Percentiles rank a stretch among this genome's conserved stretches.
Conservation (phyloP, 2,329 filamentous ascomycete genomes). For the Sporothrix humicola region DNA sequence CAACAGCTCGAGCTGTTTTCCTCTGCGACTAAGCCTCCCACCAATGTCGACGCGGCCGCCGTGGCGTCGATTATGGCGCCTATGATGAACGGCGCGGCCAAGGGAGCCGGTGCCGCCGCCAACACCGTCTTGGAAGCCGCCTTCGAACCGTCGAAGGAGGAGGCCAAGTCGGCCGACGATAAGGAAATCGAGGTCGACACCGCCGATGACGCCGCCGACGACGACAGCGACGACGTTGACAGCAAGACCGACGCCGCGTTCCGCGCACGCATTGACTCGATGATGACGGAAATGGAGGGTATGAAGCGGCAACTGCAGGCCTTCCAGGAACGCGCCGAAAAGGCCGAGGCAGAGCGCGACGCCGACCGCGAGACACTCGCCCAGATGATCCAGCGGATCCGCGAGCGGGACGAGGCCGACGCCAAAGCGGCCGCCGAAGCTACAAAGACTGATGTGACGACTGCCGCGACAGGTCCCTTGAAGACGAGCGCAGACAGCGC, state of each 20-base stretch:
- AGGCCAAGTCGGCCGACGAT: too few species aligned
- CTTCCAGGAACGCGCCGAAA: conserved; percentile 78
- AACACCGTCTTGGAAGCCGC: conserved; percentile 49
- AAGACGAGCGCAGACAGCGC: background rate
- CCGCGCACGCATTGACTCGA: conserved; percentile 74
- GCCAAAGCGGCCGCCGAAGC: conserved; percentile 52
- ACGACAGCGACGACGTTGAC: background rate
- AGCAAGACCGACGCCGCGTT: conserved; percentile 44
- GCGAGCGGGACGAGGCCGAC: conserved; percentile 66
- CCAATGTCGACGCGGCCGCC: background rate
- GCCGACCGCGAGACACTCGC: conserved; percentile 75
- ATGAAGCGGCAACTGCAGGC: conserved; percentile 80
- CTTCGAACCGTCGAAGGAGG: conserved; percentile 42
- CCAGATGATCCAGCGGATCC: conserved; percentile 85
- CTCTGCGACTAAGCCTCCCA: background rate
- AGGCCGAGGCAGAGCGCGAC: conserved; percentile 77
- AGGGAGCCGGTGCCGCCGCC: conserved; percentile 43
- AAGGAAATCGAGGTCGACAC: background rate
- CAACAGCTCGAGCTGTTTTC: conserved; percentile 61
- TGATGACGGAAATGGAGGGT: conserved; percentile 79
- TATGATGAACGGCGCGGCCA: conserved; percentile 49
- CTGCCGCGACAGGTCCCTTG: background rate
- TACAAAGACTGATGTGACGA: conserved; percentile 42
- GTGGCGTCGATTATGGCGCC: background rate
- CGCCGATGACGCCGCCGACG: background rate